Evolutionary conservation across 2,329 filamentous ascomycete genomes (phyloP).

Genomic region (Ilyonectria destructans): DNA sequence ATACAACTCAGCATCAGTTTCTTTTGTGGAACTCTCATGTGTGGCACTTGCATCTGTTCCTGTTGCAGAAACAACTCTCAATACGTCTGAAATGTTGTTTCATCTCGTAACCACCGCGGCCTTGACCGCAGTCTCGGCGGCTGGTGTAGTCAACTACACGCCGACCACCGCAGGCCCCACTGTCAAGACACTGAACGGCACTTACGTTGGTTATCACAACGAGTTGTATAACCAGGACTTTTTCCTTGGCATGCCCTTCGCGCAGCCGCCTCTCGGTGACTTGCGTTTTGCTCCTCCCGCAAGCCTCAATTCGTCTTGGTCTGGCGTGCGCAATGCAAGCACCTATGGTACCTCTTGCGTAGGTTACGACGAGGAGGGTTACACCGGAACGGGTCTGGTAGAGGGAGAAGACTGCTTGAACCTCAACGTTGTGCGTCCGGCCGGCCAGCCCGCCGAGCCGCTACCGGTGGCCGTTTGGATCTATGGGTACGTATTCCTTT

Average conservation of each 20-base stretch:
- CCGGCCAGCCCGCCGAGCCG: rapidly evolving
- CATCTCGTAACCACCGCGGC: no score
- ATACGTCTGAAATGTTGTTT: no score
- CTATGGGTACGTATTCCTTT: slow-evolving; percentile 16
- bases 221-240: slow-evolving; percentile 57
- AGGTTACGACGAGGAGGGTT: no score
- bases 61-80: no score
- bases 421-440: slow-evolving; percentile 33
- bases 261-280: slow-evolving; percentile 56
- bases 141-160: no score
- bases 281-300: slow-evolving; percentile 55
- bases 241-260: slow-evolving; percentile 60
- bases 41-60: no score
- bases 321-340: slow-evolving; percentile 33
- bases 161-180: no score
- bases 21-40: no score
- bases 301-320: slow-evolving; percentile 32
- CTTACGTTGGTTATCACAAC: slow-evolving; percentile 51
- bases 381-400: no score
- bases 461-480: slow-evolving; percentile 39
- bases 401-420: slow-evolving; percentile 29
- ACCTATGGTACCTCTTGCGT: no score
- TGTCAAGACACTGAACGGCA: slow-evolving; percentile 47
- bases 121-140: no score
- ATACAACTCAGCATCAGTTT: no score